Evolutionary conservation across 2,329 filamentous ascomycete species (phyloP).

Genomic region (Venturiaceae sp.): DNA sequence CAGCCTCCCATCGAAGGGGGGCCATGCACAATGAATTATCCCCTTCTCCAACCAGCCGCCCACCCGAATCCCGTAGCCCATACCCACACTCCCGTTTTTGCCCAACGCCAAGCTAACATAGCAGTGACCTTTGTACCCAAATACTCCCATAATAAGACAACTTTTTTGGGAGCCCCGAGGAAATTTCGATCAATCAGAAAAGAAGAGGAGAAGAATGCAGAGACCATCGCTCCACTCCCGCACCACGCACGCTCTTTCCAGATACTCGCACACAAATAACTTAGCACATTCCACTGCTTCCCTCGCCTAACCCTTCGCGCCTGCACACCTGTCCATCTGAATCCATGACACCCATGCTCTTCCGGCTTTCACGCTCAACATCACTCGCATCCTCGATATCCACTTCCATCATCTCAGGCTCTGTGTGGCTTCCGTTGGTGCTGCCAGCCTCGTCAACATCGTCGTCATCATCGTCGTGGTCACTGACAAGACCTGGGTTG

Average conservation of each 20-base stretch:
- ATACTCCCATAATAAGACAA: background rate
- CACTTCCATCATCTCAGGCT: slow-evolving; percentile 23
- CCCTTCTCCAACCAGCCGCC: background rate
- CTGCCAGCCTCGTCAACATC: slow-evolving; percentile 25
- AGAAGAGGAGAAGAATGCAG: background rate
- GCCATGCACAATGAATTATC: background rate
- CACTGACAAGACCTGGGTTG: slow-evolving; percentile 39
- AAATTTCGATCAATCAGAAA: background rate
- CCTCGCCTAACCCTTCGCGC: background rate
- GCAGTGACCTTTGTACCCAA: background rate
- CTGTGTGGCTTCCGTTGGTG: slow-evolving; percentile 12
- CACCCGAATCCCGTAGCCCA: background rate
- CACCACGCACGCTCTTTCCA: background rate
- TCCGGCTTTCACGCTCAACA: slow-evolving; percentile 15
- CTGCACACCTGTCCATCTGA: background rate
- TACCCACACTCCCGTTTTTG: background rate
- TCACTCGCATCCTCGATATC: slow-evolving; percentile 22
- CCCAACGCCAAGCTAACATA: slow-evolving; percentile 1
- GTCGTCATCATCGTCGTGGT: slow-evolving; percentile 40
- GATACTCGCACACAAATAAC: slow-evolving; percentile 1
- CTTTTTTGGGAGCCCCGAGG: too few relatives aligned
- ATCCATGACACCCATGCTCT: background rate
- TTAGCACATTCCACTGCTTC: background rate
- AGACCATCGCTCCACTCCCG: background rate
- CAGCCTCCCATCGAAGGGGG: background rate